Evolutionary conservation across 192 early-diverging fungal genomes (phyloP).

Genomic region (Umbelopsis ramanniana): DNA sequence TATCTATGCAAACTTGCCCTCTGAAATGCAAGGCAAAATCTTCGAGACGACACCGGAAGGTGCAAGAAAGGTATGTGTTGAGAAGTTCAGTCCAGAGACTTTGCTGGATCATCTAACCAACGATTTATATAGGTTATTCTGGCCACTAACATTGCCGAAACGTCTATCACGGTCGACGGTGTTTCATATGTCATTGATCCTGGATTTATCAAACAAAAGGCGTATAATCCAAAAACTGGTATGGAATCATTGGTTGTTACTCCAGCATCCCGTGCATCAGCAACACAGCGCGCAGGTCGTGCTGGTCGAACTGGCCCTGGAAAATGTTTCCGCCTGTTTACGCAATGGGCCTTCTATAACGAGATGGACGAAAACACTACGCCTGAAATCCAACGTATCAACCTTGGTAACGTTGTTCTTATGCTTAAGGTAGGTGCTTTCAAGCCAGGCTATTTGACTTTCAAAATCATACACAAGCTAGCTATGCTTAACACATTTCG

Average conservation of each 20-base stretch:
- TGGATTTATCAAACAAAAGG: conserved; percentile 96
- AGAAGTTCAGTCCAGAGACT: too few species aligned
- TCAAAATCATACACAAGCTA: too few species aligned
- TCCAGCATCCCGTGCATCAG: conserved; percentile 93
- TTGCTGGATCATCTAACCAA: not conserved
- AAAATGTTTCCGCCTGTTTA: conserved; percentile 97
- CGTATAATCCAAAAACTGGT: conserved; percentile 91
- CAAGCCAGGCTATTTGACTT: too few species aligned
- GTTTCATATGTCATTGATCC: conserved; percentile 98
- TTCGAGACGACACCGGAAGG: conserved; percentile 97
- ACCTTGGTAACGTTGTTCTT: conserved; percentile 89
- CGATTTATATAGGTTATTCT: conserved; percentile 65
- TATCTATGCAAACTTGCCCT: conserved; percentile 95
- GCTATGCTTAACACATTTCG: not conserved
- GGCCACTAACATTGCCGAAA: conserved; percentile 99
- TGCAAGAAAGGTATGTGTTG: conserved; percentile 75
- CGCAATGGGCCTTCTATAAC: conserved; percentile 87
- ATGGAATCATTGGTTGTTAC: conserved; percentile 98
- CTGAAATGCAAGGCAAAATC: conserved; percentile 95
- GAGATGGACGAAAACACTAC: conserved; percentile 95
- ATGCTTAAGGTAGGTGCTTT: conserved; percentile 88
- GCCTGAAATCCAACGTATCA: conserved; percentile 97
- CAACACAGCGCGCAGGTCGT: conserved; percentile 92
- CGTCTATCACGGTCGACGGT: conserved; percentile 96
- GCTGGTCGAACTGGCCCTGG: conserved; percentile 97